A percentile compares a stretch with the other conserved stretches of the same genome.
These are phyloP conservation scores for Antrodiella citrinella DNA, from an alignment of 768 basidiomycete species.

Conservation along the genomic window DNA sequence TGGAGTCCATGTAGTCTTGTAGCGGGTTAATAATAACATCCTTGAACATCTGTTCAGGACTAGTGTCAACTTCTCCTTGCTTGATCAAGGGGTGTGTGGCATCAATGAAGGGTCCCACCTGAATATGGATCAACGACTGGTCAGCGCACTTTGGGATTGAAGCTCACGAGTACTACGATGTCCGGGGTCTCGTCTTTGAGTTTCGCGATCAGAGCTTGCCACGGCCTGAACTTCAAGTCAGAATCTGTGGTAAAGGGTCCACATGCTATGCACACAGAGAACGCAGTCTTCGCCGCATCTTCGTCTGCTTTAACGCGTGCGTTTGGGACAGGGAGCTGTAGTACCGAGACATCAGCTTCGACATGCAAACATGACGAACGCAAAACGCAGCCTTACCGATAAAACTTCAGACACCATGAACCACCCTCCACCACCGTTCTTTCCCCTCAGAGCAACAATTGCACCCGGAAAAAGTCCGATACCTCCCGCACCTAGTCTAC, in stretches of 20 bases:
- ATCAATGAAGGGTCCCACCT: conserved; percentile 94
- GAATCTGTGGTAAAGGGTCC: conserved; percentile 83
- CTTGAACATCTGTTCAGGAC: conserved; percentile 62
- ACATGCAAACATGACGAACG: background rate
- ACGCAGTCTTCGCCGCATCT: conserved; percentile 35
- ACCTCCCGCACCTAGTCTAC: conserved; percentile 50
- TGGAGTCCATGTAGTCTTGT: conserved; percentile 44
- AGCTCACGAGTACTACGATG: conserved; percentile 66
- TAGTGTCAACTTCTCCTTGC: conserved; percentile 60
- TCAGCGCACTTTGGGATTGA: background rate
- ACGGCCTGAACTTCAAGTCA: conserved; percentile 69
- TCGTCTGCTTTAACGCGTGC: conserved; percentile 28
- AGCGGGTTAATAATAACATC: conserved; percentile 53
- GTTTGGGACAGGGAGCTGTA: conserved; percentile 32
- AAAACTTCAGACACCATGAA: conserved; percentile 81
- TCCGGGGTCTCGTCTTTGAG: conserved; percentile 61
- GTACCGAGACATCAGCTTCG: background rate
- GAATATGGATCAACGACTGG: background rate
- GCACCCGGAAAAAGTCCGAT: conserved; percentile 84
- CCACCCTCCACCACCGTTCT: conserved; percentile 84
- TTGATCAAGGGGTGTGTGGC: conserved; percentile 64
- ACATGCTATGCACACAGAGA: conserved; percentile 65
- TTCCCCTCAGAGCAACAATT: conserved; percentile 78
- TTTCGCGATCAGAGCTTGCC: conserved; percentile 54
- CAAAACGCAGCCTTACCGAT: conserved; percentile 46